These are phyloP conservation scores for Plasmodium chabaudi DNA, from an alignment of 169 alveolate genomes.

Conservation along the genomic window DNA sequence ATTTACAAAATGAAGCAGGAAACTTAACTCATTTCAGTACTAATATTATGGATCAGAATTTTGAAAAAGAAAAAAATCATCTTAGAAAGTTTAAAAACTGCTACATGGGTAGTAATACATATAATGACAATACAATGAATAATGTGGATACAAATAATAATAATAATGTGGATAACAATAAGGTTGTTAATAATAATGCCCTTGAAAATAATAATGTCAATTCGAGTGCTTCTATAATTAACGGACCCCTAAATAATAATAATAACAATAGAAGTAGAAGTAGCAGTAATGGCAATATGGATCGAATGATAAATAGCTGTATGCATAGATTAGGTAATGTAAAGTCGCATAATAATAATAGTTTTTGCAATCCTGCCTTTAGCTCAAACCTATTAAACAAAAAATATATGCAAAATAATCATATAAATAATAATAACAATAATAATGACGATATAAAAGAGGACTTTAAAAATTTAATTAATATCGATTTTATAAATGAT, in stretches of 20 bases:
- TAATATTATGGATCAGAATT: background rate
- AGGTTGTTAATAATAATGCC: slow-evolving; percentile 3
- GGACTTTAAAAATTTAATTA: slow-evolving; percentile 53
- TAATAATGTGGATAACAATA: slow-evolving; percentile 3
- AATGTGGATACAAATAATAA: background rate
- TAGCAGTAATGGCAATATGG: background rate
- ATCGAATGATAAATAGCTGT: slow-evolving; percentile 2
- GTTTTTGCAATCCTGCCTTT: background rate
- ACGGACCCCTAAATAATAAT: background rate
- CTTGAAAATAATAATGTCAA: slow-evolving; percentile 11
- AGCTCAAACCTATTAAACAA: slow-evolving; percentile 14
- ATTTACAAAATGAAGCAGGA: background rate
- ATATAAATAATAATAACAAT: slow-evolving; percentile 31
- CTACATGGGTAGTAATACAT: slow-evolving; percentile 13
- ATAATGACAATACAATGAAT: slow-evolving; percentile 6
- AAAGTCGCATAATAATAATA: background rate
- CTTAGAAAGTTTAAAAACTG: background rate
- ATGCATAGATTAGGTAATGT: slow-evolving; percentile 1
- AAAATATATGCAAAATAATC: slow-evolving; percentile 46
- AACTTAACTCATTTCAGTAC: background rate
- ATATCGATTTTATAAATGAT: slow-evolving; percentile 68
- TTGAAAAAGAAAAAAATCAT: slow-evolving; percentile 12
- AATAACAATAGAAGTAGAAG: background rate
- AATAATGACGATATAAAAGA: slow-evolving; percentile 66
- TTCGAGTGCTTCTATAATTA: background rate